Percentiles rank a stretch among this genome's conserved stretches.
Evolutionary conservation across 2,329 filamentous ascomycete genomes (phyloP).

Genomic region (Lomentospora prolificans): DNA sequence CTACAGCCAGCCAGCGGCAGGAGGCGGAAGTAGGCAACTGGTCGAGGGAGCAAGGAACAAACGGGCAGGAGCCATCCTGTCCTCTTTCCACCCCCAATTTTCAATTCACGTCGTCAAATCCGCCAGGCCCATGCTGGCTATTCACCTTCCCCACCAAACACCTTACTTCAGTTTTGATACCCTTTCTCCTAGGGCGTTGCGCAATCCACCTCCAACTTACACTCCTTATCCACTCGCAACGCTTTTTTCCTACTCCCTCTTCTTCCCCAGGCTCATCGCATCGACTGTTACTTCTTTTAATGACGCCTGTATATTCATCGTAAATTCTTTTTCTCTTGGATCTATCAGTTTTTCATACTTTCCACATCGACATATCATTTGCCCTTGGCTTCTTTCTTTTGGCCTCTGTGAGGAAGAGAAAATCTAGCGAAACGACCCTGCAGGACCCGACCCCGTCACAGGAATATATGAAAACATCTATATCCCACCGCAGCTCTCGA

Average conservation of each 20-base stretch:
- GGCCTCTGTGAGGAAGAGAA: slow-evolving; percentile 7
- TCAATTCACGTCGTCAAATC: neutral
- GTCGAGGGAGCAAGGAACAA: neutral
- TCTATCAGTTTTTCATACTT: slow-evolving; percentile 1
- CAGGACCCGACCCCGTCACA: neutral
- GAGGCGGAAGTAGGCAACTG: neutral
- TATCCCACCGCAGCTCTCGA: neutral
- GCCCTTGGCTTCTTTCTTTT: slow-evolving; percentile 6
- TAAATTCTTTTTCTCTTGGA: slow-evolving; percentile 1
- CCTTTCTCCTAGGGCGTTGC: neutral
- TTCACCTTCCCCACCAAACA: slow-evolving; percentile 1
- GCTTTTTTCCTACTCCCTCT: slow-evolving; percentile 4
- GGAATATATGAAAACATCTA: neutral
- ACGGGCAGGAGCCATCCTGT: slow-evolving; percentile 1
- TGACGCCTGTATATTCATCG: slow-evolving; percentile 21
- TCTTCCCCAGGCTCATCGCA: slow-evolving; percentile 12
- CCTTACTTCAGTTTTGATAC: neutral
- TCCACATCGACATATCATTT: slow-evolving; percentile 6
- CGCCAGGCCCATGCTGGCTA: neutral
- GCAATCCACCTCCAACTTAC: neutral
- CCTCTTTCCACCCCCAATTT: slow-evolving; percentile 1
- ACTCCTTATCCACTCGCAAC: neutral
- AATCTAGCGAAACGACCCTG: neutral
- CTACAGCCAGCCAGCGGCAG: neutral
- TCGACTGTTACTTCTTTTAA: slow-evolving; percentile 12